A percentile compares a stretch with the other conserved stretches of the same genome.
These are phyloP conservation scores for Eustoma russellianum DNA, from an alignment of 257 asterid species.

Conservation along the genomic window DNA sequence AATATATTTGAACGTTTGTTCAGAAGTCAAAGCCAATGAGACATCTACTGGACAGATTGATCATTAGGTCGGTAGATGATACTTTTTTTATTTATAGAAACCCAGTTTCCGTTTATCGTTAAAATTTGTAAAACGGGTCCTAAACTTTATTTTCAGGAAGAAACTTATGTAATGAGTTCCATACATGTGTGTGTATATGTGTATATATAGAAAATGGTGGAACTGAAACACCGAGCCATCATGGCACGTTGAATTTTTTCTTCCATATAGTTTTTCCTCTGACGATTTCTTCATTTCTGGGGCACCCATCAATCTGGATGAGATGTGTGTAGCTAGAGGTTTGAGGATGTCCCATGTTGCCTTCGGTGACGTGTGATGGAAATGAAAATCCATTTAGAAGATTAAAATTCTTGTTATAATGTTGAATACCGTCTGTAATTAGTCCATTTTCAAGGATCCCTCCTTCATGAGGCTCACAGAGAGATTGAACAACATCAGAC, in stretches of 20 bases:
- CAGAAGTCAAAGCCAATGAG: too few relatives aligned
- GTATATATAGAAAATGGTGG: too few relatives aligned
- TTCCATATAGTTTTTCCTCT: slow-evolving; percentile 79
- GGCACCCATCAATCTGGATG: slow-evolving; percentile 44
- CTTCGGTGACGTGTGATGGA: slow-evolving; percentile 23
- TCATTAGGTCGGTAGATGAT: too few relatives aligned
- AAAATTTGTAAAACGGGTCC: too few relatives aligned
- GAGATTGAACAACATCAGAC: slow-evolving; percentile 62
- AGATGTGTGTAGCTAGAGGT: slow-evolving; percentile 54
- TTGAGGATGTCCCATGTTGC: slow-evolving; percentile 19
- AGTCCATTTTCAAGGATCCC: slow-evolving; percentile 15
- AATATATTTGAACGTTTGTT: too few relatives aligned
- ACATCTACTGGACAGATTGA: too few relatives aligned
- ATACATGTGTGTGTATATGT: too few relatives aligned
- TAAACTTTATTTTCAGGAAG: too few relatives aligned
- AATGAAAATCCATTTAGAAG: slow-evolving; percentile 30
- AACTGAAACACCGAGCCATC: too few relatives aligned
- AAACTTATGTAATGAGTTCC: too few relatives aligned
- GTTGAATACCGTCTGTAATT: slow-evolving; percentile 15
- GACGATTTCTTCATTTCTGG: slow-evolving; percentile 58
- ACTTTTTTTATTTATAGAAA: too few relatives aligned
- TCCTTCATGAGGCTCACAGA: slow-evolving; percentile 49
- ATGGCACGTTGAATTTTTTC: slow-evolving; percentile 22
- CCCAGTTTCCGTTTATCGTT: too few relatives aligned
- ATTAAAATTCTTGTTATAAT: slow-evolving; percentile 8